These are phyloP conservation scores for Pelargonium citronellum DNA, from an alignment of 441 rosid genomes.

Conservation along the genomic window DNA sequence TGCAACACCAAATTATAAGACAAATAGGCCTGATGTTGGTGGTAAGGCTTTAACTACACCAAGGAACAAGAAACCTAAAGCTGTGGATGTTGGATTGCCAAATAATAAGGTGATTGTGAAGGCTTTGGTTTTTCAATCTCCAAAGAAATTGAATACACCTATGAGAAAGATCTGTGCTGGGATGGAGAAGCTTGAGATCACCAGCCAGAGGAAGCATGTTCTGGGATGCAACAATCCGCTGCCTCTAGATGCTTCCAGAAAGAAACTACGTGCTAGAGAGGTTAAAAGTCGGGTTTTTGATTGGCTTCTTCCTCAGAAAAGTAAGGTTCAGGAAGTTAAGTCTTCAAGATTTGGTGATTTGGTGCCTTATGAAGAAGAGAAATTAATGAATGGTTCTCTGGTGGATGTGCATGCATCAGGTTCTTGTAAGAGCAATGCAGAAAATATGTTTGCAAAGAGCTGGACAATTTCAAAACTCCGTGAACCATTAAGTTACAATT, in stretches of 20 bases:
- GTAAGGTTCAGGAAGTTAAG: constrained; percentile 30
- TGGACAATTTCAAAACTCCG: not conserved
- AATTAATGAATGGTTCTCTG: constrained; percentile 21
- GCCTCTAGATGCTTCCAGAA: constrained; percentile 37
- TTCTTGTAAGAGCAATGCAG: constrained; percentile 9
- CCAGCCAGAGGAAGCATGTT: constrained; percentile 30
- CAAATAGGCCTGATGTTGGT: constrained; percentile 22
- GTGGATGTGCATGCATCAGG: not conserved
- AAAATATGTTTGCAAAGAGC: constrained; percentile 11
- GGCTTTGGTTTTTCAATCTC: constrained; percentile 69
- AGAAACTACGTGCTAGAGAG: constrained; percentile 48
- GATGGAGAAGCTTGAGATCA: constrained; percentile 64
- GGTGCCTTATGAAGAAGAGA: constrained; percentile 27
- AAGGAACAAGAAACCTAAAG: constrained; percentile 41
- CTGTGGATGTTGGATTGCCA: constrained; percentile 28
- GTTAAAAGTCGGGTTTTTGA: constrained; percentile 89
- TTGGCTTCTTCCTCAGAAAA: constrained; percentile 24
- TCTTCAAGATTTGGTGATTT: constrained; percentile 23
- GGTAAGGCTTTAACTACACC: constrained; percentile 60
- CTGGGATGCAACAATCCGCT: too few relatives aligned
- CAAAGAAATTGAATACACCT: constrained; percentile 53
- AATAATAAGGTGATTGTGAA: constrained; percentile 48
- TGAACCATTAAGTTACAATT: constrained; percentile 19
- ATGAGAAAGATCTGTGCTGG: constrained; percentile 44
- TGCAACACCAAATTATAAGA: constrained; percentile 42